These are phyloP conservation scores for Penicillium simplicissimum DNA, from an alignment of 495 filamentous ascomycete genomes.

Conservation along the genomic window DNA sequence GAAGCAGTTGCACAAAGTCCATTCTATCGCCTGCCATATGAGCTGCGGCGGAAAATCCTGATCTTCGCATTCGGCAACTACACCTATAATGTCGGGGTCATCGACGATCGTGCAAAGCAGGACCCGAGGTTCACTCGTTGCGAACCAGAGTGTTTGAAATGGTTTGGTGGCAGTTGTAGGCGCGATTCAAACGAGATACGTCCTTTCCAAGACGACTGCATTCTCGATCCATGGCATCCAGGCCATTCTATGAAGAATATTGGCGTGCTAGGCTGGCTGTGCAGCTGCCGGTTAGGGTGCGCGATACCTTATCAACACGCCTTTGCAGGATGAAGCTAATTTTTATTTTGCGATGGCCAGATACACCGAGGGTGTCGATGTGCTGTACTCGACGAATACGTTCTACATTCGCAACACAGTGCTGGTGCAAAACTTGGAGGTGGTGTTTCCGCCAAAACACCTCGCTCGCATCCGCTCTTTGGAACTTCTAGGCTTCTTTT, in stretches of 20 bases:
- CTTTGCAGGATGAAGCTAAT: neutral
- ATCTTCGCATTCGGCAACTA: neutral
- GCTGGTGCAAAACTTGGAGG: neutral
- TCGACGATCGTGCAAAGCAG: neutral
- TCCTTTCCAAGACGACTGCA: neutral
- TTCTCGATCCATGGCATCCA: neutral
- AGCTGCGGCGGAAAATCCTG: neutral
- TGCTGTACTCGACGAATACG: neutral
- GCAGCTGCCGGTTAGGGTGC: neutral
- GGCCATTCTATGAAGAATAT: neutral
- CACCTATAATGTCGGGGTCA: neutral
- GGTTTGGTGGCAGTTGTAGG: neutral
- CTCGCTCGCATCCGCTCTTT: neutral
- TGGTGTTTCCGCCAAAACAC: neutral
- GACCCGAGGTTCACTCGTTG: neutral
- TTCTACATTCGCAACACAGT: neutral
- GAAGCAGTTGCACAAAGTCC: neutral
- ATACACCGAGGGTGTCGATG: neutral
- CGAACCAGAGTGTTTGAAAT: neutral
- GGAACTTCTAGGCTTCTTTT: neutral
- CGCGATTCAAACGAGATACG: neutral
- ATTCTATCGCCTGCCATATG: neutral
- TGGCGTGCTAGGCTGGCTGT: neutral
- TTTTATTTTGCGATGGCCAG: neutral
- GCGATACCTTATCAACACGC: neutral